Conservation (phyloP, 768 basidiomycete genomes). For the Suillus subalutaceus region DNA sequence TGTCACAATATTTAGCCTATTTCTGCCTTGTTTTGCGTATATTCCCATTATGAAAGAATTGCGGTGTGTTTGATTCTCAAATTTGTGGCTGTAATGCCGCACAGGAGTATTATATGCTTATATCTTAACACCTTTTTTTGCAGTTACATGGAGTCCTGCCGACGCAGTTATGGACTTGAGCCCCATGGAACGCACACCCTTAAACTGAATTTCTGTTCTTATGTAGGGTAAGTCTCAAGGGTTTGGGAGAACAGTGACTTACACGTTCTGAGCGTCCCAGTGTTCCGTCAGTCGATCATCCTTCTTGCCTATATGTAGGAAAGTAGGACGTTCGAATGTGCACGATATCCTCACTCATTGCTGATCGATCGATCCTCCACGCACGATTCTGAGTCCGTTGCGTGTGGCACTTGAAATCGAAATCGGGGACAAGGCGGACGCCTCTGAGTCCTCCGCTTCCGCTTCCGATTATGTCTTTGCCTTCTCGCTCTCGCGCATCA, state of each 20-base stretch:
- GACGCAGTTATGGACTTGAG: background rate
- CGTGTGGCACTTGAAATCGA: slow-evolving; percentile 31
- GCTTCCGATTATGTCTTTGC: slow-evolving; percentile 7
- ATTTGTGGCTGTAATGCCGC: background rate
- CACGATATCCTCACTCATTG: too few species aligned
- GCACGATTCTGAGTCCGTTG: slow-evolving; percentile 35
- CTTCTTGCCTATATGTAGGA: background rate
- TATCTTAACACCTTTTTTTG: background rate
- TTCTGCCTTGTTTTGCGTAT: background rate
- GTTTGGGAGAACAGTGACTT: background rate
- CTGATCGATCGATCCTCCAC: slow-evolving; percentile 19
- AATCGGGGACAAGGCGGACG: background rate
- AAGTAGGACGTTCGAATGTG: background rate
- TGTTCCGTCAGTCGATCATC: background rate
- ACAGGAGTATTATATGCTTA: background rate
- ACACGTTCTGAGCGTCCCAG: background rate
- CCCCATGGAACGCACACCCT: background rate
- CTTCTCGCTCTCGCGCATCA: background rate
- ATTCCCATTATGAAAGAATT: background rate
- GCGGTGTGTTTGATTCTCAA: background rate
- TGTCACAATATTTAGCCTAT: background rate
- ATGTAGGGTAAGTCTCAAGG: background rate
- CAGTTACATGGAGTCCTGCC: background rate
- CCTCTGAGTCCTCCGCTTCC: background rate
- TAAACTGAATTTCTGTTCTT: background rate